phyloP scores from a whole-genome alignment of 2,329 filamentous ascomycete genomes.

The Graphilbum fragrans region DNA sequence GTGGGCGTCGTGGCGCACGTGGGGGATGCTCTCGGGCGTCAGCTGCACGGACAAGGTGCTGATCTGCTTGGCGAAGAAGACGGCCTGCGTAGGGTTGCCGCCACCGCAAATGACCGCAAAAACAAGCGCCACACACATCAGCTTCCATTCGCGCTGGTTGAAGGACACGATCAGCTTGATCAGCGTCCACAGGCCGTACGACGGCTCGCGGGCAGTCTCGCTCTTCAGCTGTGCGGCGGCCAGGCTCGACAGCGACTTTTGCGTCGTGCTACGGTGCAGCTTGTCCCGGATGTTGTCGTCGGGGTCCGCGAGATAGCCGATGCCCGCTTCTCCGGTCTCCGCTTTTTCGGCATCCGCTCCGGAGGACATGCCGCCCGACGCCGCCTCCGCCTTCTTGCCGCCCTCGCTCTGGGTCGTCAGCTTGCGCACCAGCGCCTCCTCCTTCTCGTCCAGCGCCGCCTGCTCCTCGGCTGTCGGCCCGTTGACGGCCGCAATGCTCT shows the following conservation, averaged over 20 bases:
- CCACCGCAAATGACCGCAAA: conserved; percentile 69
- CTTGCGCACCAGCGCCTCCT: conserved; percentile 36
- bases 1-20: conserved; percentile 57
- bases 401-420: conserved; percentile 26
- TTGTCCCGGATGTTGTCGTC: conserved; percentile 49
- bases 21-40: conserved; percentile 30
- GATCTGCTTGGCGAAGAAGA: conserved; percentile 87
- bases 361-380: neutral
- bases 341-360: neutral
- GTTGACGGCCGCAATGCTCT: conserved; percentile 60
- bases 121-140: conserved; percentile 62
- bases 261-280: conserved; percentile 40
- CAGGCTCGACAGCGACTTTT: conserved; percentile 56
- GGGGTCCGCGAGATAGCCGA: conserved; percentile 39
- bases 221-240: conserved; percentile 35
- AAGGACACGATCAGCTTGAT: conserved; percentile 71
- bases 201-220: conserved; percentile 22
- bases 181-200: conserved; percentile 61
- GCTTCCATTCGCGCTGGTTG: conserved; percentile 58
- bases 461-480: conserved; percentile 27
- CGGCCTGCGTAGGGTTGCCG: conserved; percentile 50
- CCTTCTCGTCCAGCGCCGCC: conserved; percentile 22
- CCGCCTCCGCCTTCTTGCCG: neutral
- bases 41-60: conserved; percentile 31
- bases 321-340: conserved; percentile 12